phyloP scores from a whole-genome alignment of 768 basidiomycete genomes.

The Serpula lacrymans region DNA sequence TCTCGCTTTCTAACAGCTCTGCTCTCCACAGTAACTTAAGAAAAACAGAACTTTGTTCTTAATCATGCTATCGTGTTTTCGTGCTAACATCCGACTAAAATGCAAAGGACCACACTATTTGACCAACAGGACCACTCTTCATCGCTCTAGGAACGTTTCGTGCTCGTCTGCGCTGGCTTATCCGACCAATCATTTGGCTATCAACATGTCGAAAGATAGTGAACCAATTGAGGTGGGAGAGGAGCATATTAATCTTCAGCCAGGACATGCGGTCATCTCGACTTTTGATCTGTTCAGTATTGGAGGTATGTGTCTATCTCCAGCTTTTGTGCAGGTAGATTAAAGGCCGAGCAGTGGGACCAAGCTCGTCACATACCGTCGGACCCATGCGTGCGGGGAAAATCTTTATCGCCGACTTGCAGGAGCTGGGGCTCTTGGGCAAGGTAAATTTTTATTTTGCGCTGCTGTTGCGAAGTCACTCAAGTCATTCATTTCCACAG shows the following conservation, averaged over 20 bases:
- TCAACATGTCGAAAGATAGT: slow-evolving; percentile 1
- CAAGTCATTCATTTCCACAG: slow-evolving; percentile 31
- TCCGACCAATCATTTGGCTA: slow-evolving; percentile 8
- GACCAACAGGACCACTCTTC: neutral
- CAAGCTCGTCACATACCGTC: slow-evolving; percentile 64
- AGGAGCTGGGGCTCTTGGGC: slow-evolving; percentile 63
- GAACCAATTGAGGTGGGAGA: slow-evolving; percentile 2
- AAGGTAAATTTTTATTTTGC: slow-evolving; percentile 42
- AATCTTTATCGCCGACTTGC: slow-evolving; percentile 79
- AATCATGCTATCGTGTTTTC: too few relatives aligned
- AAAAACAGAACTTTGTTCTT: too few relatives aligned
- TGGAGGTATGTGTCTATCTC: slow-evolving; percentile 53
- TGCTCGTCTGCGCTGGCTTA: slow-evolving; percentile 1
- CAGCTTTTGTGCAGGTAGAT: neutral
- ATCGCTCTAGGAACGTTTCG: slow-evolving; percentile 13
- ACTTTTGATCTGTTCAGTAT: slow-evolving; percentile 92
- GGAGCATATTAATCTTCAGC: slow-evolving; percentile 24
- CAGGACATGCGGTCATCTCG: slow-evolving; percentile 89
- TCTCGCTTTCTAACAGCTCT: too few relatives aligned
- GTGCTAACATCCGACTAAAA: too few relatives aligned
- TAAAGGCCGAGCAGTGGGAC: slow-evolving; percentile 47
- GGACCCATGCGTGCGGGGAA: slow-evolving; percentile 90
- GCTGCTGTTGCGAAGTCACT: neutral
- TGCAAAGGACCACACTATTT: too few relatives aligned
- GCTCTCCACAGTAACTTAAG: too few relatives aligned